A percentile compares a stretch with the other conserved stretches of the same genome.
phyloP scores from a whole-genome alignment of 129 eudicot species.

The Artemisia argyi region DNA sequence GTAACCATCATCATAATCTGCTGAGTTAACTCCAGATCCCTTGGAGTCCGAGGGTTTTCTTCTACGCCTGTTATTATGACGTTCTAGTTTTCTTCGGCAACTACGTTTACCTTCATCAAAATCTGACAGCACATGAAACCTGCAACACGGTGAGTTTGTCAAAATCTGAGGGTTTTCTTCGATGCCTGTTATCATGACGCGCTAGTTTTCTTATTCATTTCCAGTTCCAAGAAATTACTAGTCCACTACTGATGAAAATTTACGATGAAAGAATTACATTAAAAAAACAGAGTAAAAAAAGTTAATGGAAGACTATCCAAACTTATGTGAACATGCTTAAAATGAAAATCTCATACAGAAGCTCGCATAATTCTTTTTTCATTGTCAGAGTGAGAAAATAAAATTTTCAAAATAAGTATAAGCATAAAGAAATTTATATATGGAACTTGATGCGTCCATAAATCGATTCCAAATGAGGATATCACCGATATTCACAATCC shows the following conservation, averaged over 20 bases:
- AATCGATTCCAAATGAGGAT: no score
- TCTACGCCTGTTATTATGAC: conserved; percentile 85
- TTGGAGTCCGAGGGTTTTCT: conserved; percentile 67
- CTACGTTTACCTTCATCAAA: conserved; percentile 99
- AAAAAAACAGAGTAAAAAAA: neutral
- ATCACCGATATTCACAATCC: no score
- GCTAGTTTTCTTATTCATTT: neutral
- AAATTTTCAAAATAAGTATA: no score
- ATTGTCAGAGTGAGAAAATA: no score
- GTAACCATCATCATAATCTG: conserved; percentile 57
- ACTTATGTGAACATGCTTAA: no score
- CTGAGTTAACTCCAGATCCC: conserved; percentile 42
- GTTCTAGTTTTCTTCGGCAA: conserved; percentile 92
- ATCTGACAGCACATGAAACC: conserved; percentile 93
- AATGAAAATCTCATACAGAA: no score
- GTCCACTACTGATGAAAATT: neutral
- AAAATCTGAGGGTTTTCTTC: neutral
- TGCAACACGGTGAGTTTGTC: conserved; percentile 32
- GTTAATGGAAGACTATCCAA: no score
- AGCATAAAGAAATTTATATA: no score
- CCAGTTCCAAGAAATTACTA: neutral
- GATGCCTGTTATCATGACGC: no score
- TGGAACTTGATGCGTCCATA: no score
- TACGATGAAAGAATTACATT: neutral
- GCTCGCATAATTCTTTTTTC: no score